Evolutionary conservation across 2,329 filamentous ascomycete species (phyloP).

Genomic region (Phoma herbarum): DNA sequence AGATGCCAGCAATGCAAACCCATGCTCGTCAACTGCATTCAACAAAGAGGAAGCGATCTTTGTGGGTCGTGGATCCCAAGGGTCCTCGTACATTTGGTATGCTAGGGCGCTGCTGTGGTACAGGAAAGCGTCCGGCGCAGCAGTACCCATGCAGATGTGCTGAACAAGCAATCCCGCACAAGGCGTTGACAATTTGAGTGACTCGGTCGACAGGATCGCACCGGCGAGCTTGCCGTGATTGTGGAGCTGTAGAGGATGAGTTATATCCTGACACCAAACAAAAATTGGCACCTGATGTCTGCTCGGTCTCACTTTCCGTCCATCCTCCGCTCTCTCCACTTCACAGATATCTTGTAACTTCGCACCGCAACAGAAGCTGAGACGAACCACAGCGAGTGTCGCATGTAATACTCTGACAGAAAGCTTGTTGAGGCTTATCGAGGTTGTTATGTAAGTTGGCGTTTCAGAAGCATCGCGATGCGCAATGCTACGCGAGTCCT

Average conservation of each 20-base stretch:
- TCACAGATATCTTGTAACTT: neutral
- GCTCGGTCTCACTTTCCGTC: slow-evolving; percentile 8
- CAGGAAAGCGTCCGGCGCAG: too few relatives aligned
- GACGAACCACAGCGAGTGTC: slow-evolving; percentile 14
- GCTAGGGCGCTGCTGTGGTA: too few relatives aligned
- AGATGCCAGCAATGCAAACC: too few relatives aligned
- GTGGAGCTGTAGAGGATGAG: neutral
- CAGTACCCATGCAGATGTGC: too few relatives aligned
- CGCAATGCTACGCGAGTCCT: slow-evolving; percentile 13
- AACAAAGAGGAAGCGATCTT: too few relatives aligned
- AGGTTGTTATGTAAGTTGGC: slow-evolving; percentile 2
- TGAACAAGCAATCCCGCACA: too few relatives aligned
- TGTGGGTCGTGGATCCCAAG: too few relatives aligned
- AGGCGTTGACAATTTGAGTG: too few relatives aligned
- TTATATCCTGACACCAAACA: slow-evolving; percentile 3
- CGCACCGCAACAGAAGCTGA: neutral
- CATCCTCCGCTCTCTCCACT: neutral
- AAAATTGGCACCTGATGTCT: neutral
- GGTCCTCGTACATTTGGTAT: too few relatives aligned
- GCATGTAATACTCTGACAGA: slow-evolving; percentile 16
- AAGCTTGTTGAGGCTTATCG: slow-evolving; percentile 20
- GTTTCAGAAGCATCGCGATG: slow-evolving; percentile 16
- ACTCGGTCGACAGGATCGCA: too few relatives aligned
- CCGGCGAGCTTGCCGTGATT: too few relatives aligned
- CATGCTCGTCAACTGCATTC: too few relatives aligned